These are phyloP conservation scores for Eutrema yunnanense DNA, from an alignment of 345 rosid species.

Conservation along the genomic window DNA sequence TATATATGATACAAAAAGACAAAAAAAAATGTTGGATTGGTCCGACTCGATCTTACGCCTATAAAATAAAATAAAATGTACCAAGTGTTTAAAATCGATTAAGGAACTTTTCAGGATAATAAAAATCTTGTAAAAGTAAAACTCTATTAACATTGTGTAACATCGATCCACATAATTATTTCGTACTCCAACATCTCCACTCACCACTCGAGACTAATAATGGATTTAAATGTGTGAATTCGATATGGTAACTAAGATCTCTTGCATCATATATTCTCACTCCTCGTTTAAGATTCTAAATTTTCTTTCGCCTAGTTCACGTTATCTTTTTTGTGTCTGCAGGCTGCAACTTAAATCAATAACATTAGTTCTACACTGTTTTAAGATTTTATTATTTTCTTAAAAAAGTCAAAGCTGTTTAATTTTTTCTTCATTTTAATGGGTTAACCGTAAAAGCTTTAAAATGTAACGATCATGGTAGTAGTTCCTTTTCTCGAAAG, in stretches of 20 bases:
- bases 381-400: too few species aligned
- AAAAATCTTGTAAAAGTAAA: too few species aligned
- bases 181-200: not conserved
- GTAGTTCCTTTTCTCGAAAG: conserved; percentile 5
- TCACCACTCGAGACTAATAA: not conserved
- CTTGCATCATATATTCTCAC: not conserved
- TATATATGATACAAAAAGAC: not conserved
- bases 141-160: not conserved
- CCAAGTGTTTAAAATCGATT: too few species aligned
- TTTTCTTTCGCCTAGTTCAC: not conserved
- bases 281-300: not conserved
- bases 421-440: not conserved
- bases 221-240: not conserved
- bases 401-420: not conserved
- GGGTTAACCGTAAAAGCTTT: not conserved
- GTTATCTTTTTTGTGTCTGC: not conserved
- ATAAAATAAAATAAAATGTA: not conserved
- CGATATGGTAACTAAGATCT: not conserved
- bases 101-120: not conserved
- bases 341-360: not conserved
- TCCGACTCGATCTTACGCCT: not conserved
- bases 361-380: not conserved
- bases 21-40: not conserved
- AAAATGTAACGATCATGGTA: conserved; percentile 5
- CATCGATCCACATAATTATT: not conserved